Base-by-base conservation (phyloP, 169 alveolate genomes). In the Eimeria necatrix region DNA sequence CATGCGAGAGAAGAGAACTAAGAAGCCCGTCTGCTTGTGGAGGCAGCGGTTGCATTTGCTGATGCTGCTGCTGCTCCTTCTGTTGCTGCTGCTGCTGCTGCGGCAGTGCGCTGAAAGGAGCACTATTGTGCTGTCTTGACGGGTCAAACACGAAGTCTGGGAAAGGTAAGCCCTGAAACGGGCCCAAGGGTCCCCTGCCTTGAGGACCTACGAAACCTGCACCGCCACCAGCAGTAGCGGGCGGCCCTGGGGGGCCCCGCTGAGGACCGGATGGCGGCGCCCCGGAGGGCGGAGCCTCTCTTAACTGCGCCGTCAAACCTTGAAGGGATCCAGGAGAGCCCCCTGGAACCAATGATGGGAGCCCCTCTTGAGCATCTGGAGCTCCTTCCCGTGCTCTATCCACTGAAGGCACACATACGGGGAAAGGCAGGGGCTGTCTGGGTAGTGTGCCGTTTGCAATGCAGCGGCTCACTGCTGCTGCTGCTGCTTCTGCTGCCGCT, bases 401-500 rank as follows among this genome's bases (percentile, higher is more conserved):
- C 2, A 60, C 32, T 10, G 85, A 41, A 4, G 85, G 61, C 14
- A 20, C 4, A 41, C 48, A 46, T 4, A 53, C 3, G 14, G 59
- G 85, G 20, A 46, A 74, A 74, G 85, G 41, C 4, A 74, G 85
- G 14, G 32, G 59, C 92, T 84, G 60, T 6, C 24, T 64, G 4
- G 92, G 80, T n/a, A 84, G 48, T 7, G 78, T 0, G 61, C 92
- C 92, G 22, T 24, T 32, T 6, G 78, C 92, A 22, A 84, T 84
- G 80, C 92, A 84, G 12, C 80, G 92, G 48, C 92, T 84, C 4
- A 84, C 92, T 84, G 92, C 92, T 41, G 92, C 92, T 84, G 92
- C 92, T 24, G 92, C 92, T 59, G 92, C 92, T 41, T 84, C 92
- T n/a, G 92, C 92, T 59, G 92, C 92, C 32, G 92, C 92, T 59